These are phyloP conservation scores for Aspergillus saccharolyticus DNA, from an alignment of 495 filamentous ascomycete species.

Conservation along the genomic window DNA sequence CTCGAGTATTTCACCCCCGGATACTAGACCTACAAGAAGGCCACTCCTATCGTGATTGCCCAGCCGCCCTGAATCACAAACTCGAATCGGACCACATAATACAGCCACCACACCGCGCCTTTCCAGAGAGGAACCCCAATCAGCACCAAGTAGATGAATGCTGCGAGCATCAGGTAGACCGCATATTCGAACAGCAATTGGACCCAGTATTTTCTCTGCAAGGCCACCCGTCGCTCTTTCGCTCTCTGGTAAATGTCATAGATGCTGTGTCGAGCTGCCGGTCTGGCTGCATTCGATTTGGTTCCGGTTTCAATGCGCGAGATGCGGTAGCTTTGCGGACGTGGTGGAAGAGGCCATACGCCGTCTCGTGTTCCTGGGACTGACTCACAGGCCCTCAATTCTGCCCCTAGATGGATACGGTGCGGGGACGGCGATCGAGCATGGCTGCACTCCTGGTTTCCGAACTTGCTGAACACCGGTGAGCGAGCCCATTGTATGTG, in stretches of 20 bases:
- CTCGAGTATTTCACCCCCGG: not conserved
- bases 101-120: conserved; percentile 1
- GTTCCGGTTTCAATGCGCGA: not conserved
- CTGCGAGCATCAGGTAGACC: not conserved
- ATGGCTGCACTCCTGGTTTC: not conserved
- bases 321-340: not conserved
- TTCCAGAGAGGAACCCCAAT: not conserved
- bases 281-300: not conserved
- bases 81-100: not conserved
- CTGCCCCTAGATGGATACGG: too few species aligned
- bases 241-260: conserved; percentile 3
- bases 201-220: conserved; percentile 1
- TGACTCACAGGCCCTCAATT: not conserved
- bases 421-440: not conserved
- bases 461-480: not conserved
- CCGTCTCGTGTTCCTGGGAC: not conserved
- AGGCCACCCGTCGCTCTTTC: not conserved
- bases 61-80: conserved; percentile 1
- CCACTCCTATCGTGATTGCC: not conserved
- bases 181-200: conserved; percentile 1
- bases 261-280: not conserved
- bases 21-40: not conserved
- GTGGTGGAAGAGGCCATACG: not conserved
- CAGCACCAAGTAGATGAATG: conserved; percentile 1
- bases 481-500: not conserved